These are phyloP conservation scores for Mycena capillaripes DNA, from an alignment of 768 basidiomycete species.

Conservation along the genomic window DNA sequence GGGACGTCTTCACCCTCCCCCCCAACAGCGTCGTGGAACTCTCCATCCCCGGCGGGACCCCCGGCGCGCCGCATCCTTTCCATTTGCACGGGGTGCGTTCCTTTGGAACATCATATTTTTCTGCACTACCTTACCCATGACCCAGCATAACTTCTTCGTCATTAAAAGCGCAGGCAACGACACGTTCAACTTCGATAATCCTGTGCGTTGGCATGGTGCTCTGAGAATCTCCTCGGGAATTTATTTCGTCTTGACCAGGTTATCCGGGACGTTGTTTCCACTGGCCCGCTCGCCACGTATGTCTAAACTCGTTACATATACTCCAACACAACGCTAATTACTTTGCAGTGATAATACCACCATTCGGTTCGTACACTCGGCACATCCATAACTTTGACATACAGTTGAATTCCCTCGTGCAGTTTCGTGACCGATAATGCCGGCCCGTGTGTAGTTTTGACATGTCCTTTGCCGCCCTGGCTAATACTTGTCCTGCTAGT, in stretches of 20 bases:
- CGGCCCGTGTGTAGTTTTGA: conserved; percentile 39
- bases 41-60: conserved; percentile 53
- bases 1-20: conserved; percentile 59
- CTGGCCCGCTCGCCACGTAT: conserved; percentile 39
- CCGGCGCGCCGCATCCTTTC: conserved; percentile 52
- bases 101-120: background rate
- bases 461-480: background rate
- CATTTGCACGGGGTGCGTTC: conserved; percentile 48
- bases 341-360: conserved; percentile 48
- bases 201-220: conserved; percentile 37
- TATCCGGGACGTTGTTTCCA: conserved; percentile 66
- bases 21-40: conserved; percentile 62
- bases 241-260: background rate
- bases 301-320: background rate
- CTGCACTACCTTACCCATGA: background rate
- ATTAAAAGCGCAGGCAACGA: conserved; percentile 49
- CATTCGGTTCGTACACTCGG: conserved; percentile 47
- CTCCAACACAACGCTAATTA: background rate
- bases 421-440: conserved; percentile 51
- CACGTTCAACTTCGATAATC: conserved; percentile 59
- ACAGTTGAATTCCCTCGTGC: no score
- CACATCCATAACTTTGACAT: no score
- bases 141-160: conserved; percentile 54
- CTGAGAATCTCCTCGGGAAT: background rate
- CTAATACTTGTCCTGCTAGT: background rate